phyloP scores from a whole-genome alignment of 768 basidiomycete species.

The Tylopilus rubrobrunneus region DNA sequence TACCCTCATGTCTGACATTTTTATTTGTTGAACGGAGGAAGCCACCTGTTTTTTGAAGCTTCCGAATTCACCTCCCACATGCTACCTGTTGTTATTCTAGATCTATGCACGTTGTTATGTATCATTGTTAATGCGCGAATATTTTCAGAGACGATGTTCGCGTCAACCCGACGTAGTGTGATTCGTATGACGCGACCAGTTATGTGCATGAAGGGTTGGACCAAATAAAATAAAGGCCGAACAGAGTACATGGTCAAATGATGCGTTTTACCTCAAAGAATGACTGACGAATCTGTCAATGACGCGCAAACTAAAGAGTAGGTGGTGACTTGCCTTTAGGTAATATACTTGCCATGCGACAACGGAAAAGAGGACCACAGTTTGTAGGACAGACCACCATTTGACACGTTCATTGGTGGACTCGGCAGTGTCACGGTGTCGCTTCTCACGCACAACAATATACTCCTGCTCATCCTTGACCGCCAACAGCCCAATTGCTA shows the following conservation, averaged over 20 bases:
- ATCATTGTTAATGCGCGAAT: constrained; percentile 16
- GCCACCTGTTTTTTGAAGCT: background rate
- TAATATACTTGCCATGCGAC: constrained; percentile 99
- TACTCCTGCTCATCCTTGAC: constrained; percentile 99
- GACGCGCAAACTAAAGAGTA: background rate
- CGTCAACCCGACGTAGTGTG: background rate
- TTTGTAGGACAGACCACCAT: constrained; percentile 97
- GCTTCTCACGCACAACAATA: constrained; percentile 88
- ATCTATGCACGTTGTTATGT: constrained; percentile 26
- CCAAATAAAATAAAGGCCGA: background rate
- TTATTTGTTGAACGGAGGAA: constrained; percentile 6
- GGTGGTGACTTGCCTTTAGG: constrained; percentile 62
- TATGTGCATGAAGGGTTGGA: background rate
- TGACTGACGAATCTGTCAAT: constrained; percentile 41
- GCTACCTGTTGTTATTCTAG: constrained; percentile 24
- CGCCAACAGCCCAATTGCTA: constrained; percentile 75
- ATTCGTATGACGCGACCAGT: background rate
- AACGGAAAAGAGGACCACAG: constrained; percentile 79
- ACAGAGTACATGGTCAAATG: constrained; percentile 44
- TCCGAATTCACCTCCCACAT: constrained; percentile 10
- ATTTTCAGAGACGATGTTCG: background rate
- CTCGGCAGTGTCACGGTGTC: constrained; percentile 92
- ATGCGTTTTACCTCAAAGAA: constrained; percentile 93
- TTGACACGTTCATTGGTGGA: constrained; percentile 94
- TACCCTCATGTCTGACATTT: constrained; percentile 16